A percentile compares a stretch with the other conserved stretches of the same genome.
Conservation (phyloP, 2,329 filamentous ascomycete species). For the Pyrenochaeta sp. region DNA sequence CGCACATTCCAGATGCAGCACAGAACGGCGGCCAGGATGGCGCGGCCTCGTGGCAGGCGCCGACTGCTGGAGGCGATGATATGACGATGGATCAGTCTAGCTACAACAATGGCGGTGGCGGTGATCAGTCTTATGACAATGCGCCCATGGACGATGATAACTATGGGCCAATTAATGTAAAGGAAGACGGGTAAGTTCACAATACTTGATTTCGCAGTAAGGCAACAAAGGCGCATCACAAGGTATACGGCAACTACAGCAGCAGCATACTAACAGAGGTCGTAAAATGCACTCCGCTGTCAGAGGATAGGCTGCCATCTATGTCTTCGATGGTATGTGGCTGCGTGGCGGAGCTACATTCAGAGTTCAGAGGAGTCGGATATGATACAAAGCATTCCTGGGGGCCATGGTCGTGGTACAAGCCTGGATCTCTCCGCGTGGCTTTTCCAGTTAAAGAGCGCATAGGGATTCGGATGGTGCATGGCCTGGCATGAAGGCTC, state of each 20-base stretch:
- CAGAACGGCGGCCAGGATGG: conserved; percentile 23
- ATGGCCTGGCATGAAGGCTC: conserved; percentile 17
- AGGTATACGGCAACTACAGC: conserved; percentile 20
- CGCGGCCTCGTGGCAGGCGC: conserved; percentile 28
- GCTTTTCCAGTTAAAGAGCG: conserved; percentile 8
- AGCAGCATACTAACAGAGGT: neutral
- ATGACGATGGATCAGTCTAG: conserved; percentile 42
- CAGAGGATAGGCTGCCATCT: neutral
- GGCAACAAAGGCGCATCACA: conserved; percentile 31
- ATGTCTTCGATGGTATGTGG: conserved; percentile 1
- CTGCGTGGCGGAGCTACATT: conserved; percentile 1
- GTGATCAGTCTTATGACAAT: conserved; percentile 41
- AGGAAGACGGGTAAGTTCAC: conserved; percentile 86
- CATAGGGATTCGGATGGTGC: conserved; percentile 9
- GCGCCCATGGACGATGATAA: conserved; percentile 51
- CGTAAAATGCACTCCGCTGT: neutral
- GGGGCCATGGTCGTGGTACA: conserved; percentile 4
- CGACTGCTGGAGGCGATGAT: conserved; percentile 30
- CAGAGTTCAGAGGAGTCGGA: neutral
- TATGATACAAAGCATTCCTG: conserved; percentile 6
- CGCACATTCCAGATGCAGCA: conserved; percentile 24
- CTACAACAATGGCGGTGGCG: conserved; percentile 33
- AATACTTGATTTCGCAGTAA: conserved; percentile 12
- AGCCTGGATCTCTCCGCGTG: conserved; percentile 2
- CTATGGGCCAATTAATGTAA: conserved; percentile 71